phyloP scores from a whole-genome alignment of 345 rosid species.

The Gossypium australe region DNA sequence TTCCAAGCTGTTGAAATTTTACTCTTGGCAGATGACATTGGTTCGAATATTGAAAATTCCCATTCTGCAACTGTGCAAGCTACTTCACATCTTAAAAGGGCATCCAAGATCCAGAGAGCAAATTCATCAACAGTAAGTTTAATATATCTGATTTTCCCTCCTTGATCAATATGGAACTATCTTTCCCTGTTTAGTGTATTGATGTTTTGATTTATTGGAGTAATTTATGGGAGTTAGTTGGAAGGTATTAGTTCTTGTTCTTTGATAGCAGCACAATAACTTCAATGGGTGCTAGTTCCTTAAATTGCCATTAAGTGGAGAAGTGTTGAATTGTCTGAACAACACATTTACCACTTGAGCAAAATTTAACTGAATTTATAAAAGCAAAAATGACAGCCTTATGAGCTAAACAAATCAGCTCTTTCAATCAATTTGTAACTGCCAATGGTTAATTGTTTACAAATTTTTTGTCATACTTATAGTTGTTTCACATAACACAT shows the following conservation, averaged over 20 bases:
- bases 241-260: neutral
- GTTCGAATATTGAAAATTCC: constrained; percentile 55
- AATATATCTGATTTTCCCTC: neutral
- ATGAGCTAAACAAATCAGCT: neutral
- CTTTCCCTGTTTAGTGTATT: neutral
- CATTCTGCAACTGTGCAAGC: constrained; percentile 55
- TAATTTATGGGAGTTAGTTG: neutral
- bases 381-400: neutral
- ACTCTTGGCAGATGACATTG: constrained; percentile 52
- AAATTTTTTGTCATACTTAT: neutral
- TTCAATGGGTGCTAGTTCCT: neutral
- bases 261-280: neutral
- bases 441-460: neutral
- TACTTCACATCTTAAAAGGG: constrained; percentile 49
- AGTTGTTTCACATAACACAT: neutral
- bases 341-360: neutral
- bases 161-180: neutral
- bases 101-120: constrained; percentile 54
- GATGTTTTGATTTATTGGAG: neutral
- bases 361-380: neutral
- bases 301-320: neutral
- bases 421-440: neutral
- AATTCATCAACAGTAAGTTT: constrained; percentile 59
- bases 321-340: neutral
- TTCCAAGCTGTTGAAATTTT: neutral